Percentiles rank a stretch among this genome's conserved stretches.
Conservation (phyloP, 169 alveolate species). For the Cryptosporidium muris region DNA sequence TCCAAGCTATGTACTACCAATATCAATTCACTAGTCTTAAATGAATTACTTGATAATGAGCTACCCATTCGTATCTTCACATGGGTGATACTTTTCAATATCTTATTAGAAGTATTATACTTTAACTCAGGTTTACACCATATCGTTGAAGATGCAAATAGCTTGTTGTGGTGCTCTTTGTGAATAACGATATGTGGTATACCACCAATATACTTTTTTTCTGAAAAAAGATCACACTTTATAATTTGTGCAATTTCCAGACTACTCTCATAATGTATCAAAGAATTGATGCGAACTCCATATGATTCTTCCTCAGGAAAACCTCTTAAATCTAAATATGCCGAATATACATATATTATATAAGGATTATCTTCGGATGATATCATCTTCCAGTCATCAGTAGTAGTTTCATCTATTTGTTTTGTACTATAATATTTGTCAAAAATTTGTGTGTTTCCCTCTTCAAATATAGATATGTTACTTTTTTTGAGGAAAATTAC, state of each 20-base stretch:
- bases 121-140: neutral
- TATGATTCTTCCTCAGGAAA: neutral
- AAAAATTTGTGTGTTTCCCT: no score
- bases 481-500: no score
- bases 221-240: neutral
- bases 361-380: neutral
- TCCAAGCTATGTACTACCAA: no score
- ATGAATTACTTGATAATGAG: no score
- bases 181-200: conserved; percentile 4
- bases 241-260: neutral
- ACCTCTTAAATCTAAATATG: conserved; percentile 44
- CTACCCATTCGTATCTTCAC: no score
- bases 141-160: conserved; percentile 37
- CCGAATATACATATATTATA: conserved; percentile 38
- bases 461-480: no score
- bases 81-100: no score
- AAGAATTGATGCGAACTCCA: conserved; percentile 17
- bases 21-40: no score
- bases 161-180: conserved; percentile 53
- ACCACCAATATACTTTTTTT: neutral
- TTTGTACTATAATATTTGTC: no score
- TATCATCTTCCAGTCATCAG: no score
- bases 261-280: conserved; percentile 14
- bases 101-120: no score
- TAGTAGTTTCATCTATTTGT: no score